Conservation (phyloP, 2,329 filamentous ascomycete species). For the Ascochyta clinopodiicola region DNA sequence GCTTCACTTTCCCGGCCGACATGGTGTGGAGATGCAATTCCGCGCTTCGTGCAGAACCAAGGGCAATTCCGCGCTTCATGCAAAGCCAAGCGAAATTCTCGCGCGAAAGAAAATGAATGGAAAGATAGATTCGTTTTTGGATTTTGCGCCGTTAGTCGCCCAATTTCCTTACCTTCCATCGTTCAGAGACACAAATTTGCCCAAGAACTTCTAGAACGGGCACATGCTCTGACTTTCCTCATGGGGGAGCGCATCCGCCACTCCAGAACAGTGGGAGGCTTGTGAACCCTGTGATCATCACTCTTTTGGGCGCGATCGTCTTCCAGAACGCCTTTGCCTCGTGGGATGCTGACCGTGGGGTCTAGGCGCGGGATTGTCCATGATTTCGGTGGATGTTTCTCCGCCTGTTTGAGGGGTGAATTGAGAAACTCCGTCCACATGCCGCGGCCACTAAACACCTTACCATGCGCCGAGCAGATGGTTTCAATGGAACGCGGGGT, state of each 20-base stretch:
- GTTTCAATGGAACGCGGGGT: slow-evolving; percentile 1
- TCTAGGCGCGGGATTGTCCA: slow-evolving; percentile 16
- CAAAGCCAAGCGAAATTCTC: neutral
- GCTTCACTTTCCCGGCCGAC: slow-evolving; percentile 17
- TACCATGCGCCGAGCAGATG: neutral
- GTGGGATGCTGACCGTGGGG: slow-evolving; percentile 13
- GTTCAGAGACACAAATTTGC: neutral
- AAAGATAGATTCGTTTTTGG: neutral
- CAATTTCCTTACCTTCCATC: neutral
- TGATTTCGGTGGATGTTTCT: slow-evolving; percentile 14
- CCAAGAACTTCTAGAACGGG: slow-evolving; percentile 13
- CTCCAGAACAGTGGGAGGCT: slow-evolving; percentile 9
- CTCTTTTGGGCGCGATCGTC: slow-evolving; percentile 7
- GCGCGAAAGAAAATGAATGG: neutral
- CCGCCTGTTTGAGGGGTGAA: slow-evolving; percentile 10
- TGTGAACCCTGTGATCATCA: slow-evolving; percentile 17
- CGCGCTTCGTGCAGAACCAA: slow-evolving; percentile 1
- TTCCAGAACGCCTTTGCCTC: slow-evolving; percentile 16
- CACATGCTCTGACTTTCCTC: slow-evolving; percentile 10
- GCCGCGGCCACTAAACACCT: neutral
- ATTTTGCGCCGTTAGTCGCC: neutral
- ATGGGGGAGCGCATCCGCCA: slow-evolving; percentile 8
- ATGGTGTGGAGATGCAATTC: slow-evolving; percentile 10
- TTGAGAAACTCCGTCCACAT: slow-evolving; percentile 11
- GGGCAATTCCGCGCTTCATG: neutral